Evolutionary conservation across 345 rosid genomes (phyloP), one percentile per base, ranked within the genome.

Genomic region (Brassica carinata): DNA sequence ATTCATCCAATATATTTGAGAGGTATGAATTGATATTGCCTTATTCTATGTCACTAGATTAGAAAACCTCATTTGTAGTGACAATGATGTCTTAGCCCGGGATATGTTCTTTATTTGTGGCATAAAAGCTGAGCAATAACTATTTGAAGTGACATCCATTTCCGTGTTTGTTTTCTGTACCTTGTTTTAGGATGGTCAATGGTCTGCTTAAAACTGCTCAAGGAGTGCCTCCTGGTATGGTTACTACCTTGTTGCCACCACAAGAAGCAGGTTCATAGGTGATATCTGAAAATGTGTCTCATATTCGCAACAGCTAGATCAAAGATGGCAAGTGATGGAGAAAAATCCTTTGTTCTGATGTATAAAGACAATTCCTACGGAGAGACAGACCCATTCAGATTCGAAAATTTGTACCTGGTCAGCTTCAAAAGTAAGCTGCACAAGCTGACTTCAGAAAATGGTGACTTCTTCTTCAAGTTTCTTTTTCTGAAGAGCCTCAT

Each of bases 181-280:
- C 63, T 71, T 77, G 72, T 67, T 77, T 59, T 88, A 96, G 99
- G 86, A 92, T 96, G 97, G 99, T 96, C 86, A 96, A 92, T 87
- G 99, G 99, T 85, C 97, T 96, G 84, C 97, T 96, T 80, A 96
- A 96, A 90, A 96, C 98, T 79, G 97, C 98, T 68, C 99, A 94
- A 89, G 99, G 99, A 82, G 90, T 89, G 58, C 97, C 93, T 64
- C 97, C 98, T 33, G 93, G 97, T 73, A 82, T 91, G 53, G 83
- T 86, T 73, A 91, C 98, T 77, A 87, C 94, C 9, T 81, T 96
- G 43, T 84, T 94, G 87, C 98, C 97, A 30, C 97, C 97, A 62
- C 99, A 96, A 86, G 99, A 96, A 85, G 86, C 80, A 64, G 88
- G n/a, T n/a, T n/a, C n/a, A n/a, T n/a, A 43, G 18, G 75, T 63